Evolutionary conservation across 2,329 filamentous ascomycete species (phyloP), one percentile per base, ranked within the genome.

Genomic region (Microsporum canis): DNA sequence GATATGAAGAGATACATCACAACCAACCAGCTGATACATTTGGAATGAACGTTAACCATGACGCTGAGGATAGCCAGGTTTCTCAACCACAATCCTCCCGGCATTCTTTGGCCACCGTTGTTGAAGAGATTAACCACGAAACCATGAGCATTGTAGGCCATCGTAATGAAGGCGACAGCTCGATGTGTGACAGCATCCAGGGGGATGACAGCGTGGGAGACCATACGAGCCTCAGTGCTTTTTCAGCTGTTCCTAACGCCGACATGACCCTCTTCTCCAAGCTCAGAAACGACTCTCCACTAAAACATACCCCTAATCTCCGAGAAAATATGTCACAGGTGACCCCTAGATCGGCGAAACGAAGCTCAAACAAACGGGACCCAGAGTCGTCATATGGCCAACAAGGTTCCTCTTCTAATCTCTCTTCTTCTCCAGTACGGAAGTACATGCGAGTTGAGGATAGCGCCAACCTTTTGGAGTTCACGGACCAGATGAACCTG

Each of bases 201-300:
- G 69, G 17, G 64, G 67, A 10, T 64, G 67, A n/a, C 65, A 72
- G 70, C 55, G 63, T 68, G 6, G 74, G 74, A 67, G 74, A 77
- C 61, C 73, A 78, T 51, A 77, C 77, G 8, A 75, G 76, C 69
- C 88, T 95, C 71, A 96, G 90, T 77, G 85, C 82, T 10, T 96
- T 96, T 74, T 96, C 92, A 1, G 90, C 89, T 6, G 84, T 96
- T 60, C 90, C 90, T 4, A 79, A 79, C 60, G 71, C 77, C 17
- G 89, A 92, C 68, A 84, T 94, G 84, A 94, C 90, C 23, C 85
- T 86, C 68, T 90, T 95, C 68, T 86, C 89, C 6, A 85, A 85
- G 65, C 76, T 94, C 60, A 84, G 86, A 60, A 65, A 66, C 6
- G 83, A 87, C 64, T 87, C 81, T 47, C 84, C 85, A 12, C 77